Evolutionary conservation across 805 yeast genomes (phyloP), one percentile per base, ranked within the genome.

Genomic region (Candida maesae): DNA sequence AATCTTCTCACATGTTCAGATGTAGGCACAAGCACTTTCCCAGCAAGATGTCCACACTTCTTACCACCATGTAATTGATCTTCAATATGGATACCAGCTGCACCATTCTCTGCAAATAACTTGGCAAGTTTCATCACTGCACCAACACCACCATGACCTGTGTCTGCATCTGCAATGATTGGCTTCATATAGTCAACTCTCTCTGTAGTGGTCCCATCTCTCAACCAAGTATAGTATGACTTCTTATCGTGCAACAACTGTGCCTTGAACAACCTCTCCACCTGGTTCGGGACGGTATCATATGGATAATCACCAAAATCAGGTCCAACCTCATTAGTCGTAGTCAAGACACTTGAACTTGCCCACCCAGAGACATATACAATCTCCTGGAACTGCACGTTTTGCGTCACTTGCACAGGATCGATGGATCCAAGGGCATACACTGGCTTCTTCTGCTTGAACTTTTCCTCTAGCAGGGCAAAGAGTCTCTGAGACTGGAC

Each of bases 221-320:
- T 32, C 36, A 61, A 48, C 69, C 70, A 70, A 36, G 67, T 67
- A 41, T 66, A 61, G 55, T 66, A 69, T 2, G 74, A 51, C 52
- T 74, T 75, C 35, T 67, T 67, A 52, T 78, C 84, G 49, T 78
- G 84, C 49, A 76, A 62, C 45, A 62, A 64, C 59, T 78, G 83
- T 1, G 82, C 79, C 48, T 73, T 70, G 58, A 77, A 78, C 25
- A 78, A 52, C 40, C 82, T 65, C 41, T 76, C 79, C 6, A 77
- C 83, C 52, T 78, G 80, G 50, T 76, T 76, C n/a, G 85, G 85
- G 2, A 79, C 82, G 0, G 85, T 79, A 49, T 79, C 79, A 51
- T 79, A 78, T 0, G 85, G 84, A 52, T 79, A 79, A 55, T 79
- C 85, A 16, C 84, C 85, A 56, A 77, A 76, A 53, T 79, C 85